Base-by-base conservation (phyloP, 2,329 filamentous ascomycete genomes). In the Ophiostoma sp. region DNA sequence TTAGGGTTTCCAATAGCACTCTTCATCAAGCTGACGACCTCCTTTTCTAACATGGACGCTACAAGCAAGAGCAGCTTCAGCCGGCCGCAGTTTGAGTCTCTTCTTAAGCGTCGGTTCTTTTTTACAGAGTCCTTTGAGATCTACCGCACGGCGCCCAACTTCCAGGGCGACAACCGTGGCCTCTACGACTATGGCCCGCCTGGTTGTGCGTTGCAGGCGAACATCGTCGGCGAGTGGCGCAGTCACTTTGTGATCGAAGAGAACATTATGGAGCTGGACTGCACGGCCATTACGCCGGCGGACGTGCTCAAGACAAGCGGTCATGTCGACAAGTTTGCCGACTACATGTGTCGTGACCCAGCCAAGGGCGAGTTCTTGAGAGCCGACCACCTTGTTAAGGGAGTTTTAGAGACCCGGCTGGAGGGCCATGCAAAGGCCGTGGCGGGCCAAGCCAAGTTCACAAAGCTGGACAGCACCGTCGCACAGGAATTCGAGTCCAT, bases 311-410 rank as follows among this genome's bases (percentile, higher is more conserved):
- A 97, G 85, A 97, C 94, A 67, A 91, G 88, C 78, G 95, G 95
- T 72, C 95, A 99, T 81, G 95, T 98, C 73, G 94, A 97, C 79
- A 96, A 96, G 80, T 98, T 98, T 76, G 91, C 92, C 79, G 94
- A 98, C 79, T 98, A 91, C 92, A 97, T 98, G 93, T 97, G 92
- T 88, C 97, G 96, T 80, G 95, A 99, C 79, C 92, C 94, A 71
- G 96, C 96, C 85, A 97, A 89, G 75, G 95, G 95, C 77, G 95
- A 99, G 79, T 97, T 97, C 76, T 88, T 99, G 77, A 88, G 95
- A 74, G 93, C 95, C 69, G 95, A 99, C 77, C 95, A 99, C 82
- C 87, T 98, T 75, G 93, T 99, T 73, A 93, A 98, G 83, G 92
- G 96, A 74, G 88, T 97, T 49, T 86, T 99, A 66, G 93, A 97